These are phyloP conservation scores for Emergomyces africanus DNA, from an alignment of 2,329 filamentous ascomycete genomes.

Conservation along the genomic window DNA sequence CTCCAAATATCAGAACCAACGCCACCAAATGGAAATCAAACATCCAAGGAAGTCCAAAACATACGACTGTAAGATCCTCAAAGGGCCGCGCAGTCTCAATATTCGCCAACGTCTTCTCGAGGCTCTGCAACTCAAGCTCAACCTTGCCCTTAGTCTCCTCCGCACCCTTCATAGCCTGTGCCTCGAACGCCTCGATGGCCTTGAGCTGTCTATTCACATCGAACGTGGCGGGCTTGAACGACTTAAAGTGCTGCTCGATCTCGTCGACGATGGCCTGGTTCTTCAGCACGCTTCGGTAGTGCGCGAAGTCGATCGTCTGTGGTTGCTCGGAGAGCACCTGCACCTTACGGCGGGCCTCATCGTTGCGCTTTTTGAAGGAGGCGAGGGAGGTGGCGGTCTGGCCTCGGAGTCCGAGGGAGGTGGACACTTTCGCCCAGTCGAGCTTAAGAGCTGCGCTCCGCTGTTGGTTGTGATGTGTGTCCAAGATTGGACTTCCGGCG, in stretches of 20 bases:
- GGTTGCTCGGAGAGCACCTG: conserved; percentile 70
- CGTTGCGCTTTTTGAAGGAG: conserved; percentile 99
- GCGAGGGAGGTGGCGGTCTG: conserved; percentile 84
- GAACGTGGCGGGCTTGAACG: conserved; percentile 87
- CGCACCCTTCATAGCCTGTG: conserved; percentile 91
- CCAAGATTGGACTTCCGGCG: not conserved
- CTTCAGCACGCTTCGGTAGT: conserved; percentile 88
- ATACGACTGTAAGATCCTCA: conserved; percentile 92
- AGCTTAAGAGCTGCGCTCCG: conserved; percentile 98
- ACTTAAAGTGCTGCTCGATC: conserved; percentile 89
- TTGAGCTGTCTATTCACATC: conserved; percentile 90
- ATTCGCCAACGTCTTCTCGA: conserved; percentile 91
- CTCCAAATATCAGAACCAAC: not conserved
- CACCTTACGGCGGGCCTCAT: conserved; percentile 92
- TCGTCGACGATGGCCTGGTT: conserved; percentile 93
- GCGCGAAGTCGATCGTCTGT: conserved; percentile 78
- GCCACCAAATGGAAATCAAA: not conserved
- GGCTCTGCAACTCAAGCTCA: conserved; percentile 83
- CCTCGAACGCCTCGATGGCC: conserved; percentile 96
- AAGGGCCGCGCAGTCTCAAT: conserved; percentile 94
- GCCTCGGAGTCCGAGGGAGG: conserved; percentile 90
- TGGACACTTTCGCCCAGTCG: conserved; percentile 94
- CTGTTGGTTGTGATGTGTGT: conserved; percentile 35
- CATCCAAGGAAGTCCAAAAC: conserved; percentile 31
- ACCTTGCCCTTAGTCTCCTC: conserved; percentile 95